Base-by-base conservation (phyloP, 345 rosid genomes). In the Eucalyptus albens region DNA sequence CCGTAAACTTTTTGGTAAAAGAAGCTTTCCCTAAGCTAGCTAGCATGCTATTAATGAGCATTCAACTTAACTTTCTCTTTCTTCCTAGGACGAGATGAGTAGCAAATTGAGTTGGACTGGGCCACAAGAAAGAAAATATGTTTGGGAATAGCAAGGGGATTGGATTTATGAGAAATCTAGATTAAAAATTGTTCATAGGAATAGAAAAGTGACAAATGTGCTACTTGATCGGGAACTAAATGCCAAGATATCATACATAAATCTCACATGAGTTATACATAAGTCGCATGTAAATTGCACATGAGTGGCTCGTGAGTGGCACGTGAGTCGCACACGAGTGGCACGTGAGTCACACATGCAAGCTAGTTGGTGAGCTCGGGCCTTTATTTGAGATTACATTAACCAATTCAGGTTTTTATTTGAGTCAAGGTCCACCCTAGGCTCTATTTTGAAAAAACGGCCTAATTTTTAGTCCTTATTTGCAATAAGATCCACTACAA, bases 171-270 rank as follows among this genome's bases (percentile, higher is more conserved):
- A 94, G 90, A 96, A 95, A 91, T 95, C 97, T 4, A 93, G 95
- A 89, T 90, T 53, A 21, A 53, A 53, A 53, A 53, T 3, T 53
- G 24, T 53, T 53, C 59, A 53, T 1, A 8, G 11, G 89, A 96
- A 95, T 86, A 95, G 92, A 26, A 94, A 95, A 86, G 96, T 96
- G 19, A 94, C 95, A 15, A 95, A 95, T 89, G 96, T 94, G 90
- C 92, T 95, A 87, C 96, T 95, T 59, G 97, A 94, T 53, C 92
- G 92, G 93, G 93, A 91, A 89, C 89, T 95, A 80, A 93, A 91
- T 91, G 95, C 97, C 31, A 95, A 95, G 93, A 95, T 95, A 77
- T 95, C 97, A 2, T 94, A 95, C 81, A 24, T 56, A 56, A 56
- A 56, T 56, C 29, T 56, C 62, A 56, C 27, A 24, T 56, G 27